Base-by-base conservation (phyloP, 805 yeast species). In the Maudiozyma saulgeensis region DNA sequence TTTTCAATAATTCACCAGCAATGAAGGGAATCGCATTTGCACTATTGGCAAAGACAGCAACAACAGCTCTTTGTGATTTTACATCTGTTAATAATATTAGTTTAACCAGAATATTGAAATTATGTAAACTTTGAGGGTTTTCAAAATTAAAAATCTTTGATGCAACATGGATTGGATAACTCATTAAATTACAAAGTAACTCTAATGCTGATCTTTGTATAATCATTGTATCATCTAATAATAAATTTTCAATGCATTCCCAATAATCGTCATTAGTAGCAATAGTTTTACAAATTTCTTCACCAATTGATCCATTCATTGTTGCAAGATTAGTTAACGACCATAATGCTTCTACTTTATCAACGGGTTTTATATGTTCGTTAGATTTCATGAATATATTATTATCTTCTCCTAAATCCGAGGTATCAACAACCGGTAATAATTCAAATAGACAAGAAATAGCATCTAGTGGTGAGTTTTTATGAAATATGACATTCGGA, bases 241-340 rank as follows among this genome's bases (percentile, higher is more conserved):
- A 57, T 18, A 70, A 56, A 28, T 62, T 61, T 51, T 75, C 78
- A 13, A 82, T 69, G 26, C 69, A 70, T 0, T 70, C 56, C 76
- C 81, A 79, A 45, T 72, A 67, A 6, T 68, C 61, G 3, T 68
- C 62, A 43, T 66, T 62, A 5, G 73, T 66, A 12, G 53, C 57
- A 21, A 56, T 59, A 28, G 54, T 53, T 37, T 45, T 62, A 49
- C 60, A 65, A 38, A 63, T 68, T 26, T 74, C 66, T 9, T 73
- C 71, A 35, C 71, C 63, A 13, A 63, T 64, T 4, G 71, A 68
- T 11, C 69, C 69, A 41, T 68, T 69, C 1, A 72, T 51, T 0
- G 87, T 73, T 0, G 87, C 77, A 7, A 83, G 54, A 62, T 85
- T 86, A 1, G 91, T 85, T 28, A 85, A 69, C 0, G 90, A 87